Percentiles rank a stretch among this genome's conserved stretches.
phyloP scores from a whole-genome alignment of 495 filamentous ascomycete genomes.

The Thermothielavioides terrestris region DNA sequence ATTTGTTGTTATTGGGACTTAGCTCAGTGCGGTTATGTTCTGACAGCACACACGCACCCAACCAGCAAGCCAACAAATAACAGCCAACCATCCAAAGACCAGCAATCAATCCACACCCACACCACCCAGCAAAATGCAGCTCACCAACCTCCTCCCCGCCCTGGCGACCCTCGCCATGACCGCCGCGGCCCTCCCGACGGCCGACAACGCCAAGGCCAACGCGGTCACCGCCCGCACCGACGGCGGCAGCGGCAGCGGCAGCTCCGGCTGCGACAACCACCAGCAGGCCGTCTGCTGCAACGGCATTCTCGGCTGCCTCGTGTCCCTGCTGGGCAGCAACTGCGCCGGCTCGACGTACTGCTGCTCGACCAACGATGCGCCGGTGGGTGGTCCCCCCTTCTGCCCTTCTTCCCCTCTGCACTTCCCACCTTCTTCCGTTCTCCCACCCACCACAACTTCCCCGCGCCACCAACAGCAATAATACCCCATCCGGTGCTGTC shows the following conservation, averaged over 20 bases:
- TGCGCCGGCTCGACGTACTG: constrained; percentile 6
- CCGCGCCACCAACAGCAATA: no score
- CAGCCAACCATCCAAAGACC: neutral
- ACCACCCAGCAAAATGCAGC: constrained; percentile 8
- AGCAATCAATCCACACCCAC: neutral
- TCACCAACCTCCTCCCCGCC: constrained; percentile 5
- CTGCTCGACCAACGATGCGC: constrained; percentile 1
- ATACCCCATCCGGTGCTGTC: no score
- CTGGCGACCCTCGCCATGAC: constrained; percentile 10
- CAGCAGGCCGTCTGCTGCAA: constrained; percentile 11
- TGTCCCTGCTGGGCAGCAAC: neutral
- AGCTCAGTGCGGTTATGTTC: no score
- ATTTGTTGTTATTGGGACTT: neutral
- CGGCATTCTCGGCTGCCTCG: neutral
- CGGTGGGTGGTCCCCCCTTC: neutral
- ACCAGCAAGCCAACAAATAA: neutral
- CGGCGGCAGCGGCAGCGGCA: neutral
- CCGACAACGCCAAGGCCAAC: neutral
- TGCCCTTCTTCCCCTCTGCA: neutral
- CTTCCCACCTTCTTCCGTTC: no score
- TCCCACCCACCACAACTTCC: no score
- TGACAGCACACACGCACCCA: neutral
- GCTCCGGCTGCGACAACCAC: neutral
- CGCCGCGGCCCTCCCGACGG: constrained; percentile 6
- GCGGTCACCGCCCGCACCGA: constrained; percentile 2